These are phyloP conservation scores for Boletus sp. DNA, from an alignment of 768 basidiomycete species.

Conservation along the genomic window DNA sequence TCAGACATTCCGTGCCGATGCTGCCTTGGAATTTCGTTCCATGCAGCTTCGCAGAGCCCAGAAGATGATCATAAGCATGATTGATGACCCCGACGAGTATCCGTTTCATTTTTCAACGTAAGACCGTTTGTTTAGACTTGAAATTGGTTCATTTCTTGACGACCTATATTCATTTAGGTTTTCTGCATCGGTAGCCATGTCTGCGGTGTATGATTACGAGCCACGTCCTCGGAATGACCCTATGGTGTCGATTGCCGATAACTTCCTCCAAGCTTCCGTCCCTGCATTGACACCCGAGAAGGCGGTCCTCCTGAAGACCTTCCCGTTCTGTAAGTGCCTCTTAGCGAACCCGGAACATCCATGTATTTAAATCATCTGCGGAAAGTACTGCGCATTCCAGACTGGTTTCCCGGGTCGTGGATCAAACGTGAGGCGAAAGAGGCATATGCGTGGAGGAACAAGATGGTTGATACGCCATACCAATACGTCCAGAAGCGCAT, in stretches of 20 bases:
- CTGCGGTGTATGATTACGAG: neutral
- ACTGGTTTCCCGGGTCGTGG: constrained; percentile 4
- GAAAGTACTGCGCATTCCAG: neutral
- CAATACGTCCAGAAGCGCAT: neutral
- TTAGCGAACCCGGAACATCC: neutral
- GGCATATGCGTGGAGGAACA: neutral
- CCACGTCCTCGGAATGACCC: constrained; percentile 1
- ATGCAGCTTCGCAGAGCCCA: constrained; percentile 4
- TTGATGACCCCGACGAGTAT: neutral
- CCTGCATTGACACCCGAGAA: neutral
- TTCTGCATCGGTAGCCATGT: neutral
- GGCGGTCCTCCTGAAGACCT: constrained; percentile 1
- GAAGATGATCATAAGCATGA: neutral
- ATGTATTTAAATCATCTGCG: neutral
- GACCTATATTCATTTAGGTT: neutral
- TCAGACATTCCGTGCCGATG: neutral
- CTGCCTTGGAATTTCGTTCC: neutral
- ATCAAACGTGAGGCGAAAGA: constrained; percentile 2
- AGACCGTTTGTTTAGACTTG: neutral
- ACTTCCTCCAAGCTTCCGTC: neutral
- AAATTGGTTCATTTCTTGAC: neutral
- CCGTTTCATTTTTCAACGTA: neutral
- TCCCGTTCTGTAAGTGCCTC: constrained; percentile 13
- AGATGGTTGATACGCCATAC: constrained; percentile 3
- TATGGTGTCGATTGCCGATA: neutral